Conservation (phyloP, 305 asterid species). For the Lippia alba region DNA sequence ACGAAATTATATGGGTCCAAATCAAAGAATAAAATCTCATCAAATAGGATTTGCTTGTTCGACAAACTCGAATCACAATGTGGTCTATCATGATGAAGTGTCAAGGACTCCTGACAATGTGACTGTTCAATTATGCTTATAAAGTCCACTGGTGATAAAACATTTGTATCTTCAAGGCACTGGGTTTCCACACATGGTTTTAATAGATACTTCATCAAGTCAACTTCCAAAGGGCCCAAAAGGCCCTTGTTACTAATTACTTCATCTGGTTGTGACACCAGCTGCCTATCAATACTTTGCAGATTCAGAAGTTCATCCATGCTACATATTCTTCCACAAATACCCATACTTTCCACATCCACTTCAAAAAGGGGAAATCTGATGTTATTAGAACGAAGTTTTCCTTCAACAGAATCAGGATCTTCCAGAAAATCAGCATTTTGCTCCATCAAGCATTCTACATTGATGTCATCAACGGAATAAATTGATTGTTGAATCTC, state of each 20-base stretch:
- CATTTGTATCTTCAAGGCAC: conserved; percentile 46
- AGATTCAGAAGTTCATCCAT: conserved; percentile 55
- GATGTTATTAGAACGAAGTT: conserved; percentile 36
- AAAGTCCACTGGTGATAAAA: conserved; percentile 46
- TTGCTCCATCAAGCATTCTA: conserved; percentile 51
- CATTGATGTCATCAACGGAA: conserved; percentile 60
- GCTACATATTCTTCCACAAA: conserved; percentile 39
- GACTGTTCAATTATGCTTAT: conserved; percentile 56
- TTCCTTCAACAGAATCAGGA: conserved; percentile 53
- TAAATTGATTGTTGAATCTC: conserved; percentile 64
- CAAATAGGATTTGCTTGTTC: conserved; percentile 49
- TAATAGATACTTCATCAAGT: conserved; percentile 57
- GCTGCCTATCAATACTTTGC: conserved; percentile 55
- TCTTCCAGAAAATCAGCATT: conserved; percentile 58
- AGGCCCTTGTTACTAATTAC: conserved; percentile 52
- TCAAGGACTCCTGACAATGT: conserved; percentile 42
- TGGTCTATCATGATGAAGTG: conserved; percentile 36
- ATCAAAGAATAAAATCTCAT: conserved; percentile 63
- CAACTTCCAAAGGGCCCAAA: conserved; percentile 62
- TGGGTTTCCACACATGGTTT: conserved; percentile 42
- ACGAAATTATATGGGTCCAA: conserved; percentile 45
- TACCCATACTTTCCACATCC: conserved; percentile 58
- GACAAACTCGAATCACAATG: conserved; percentile 43
- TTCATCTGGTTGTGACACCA: conserved; percentile 51
- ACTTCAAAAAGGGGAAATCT: conserved; percentile 76